phyloP scores from a whole-genome alignment of 2,329 filamentous ascomycete genomes.

The Pseudogymnoascus sp. region DNA sequence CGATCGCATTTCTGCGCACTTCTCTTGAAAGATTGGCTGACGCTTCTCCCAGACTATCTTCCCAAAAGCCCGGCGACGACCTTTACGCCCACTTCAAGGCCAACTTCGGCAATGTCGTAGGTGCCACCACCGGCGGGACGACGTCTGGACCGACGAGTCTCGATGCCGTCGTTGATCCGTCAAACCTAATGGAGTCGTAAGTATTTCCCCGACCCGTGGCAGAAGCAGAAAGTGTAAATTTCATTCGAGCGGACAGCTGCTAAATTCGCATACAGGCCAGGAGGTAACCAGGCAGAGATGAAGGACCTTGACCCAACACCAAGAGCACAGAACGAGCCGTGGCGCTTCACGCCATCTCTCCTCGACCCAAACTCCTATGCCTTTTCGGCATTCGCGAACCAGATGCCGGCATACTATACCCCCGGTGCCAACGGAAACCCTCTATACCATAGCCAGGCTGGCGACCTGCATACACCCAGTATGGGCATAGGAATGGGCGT shows the following conservation, averaged over 20 bases:
- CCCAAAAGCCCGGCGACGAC: conserved; percentile 79
- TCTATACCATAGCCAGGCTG: conserved; percentile 73
- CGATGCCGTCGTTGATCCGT: background rate
- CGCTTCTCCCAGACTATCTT: conserved; percentile 35
- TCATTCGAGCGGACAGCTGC: background rate
- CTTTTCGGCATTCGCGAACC: conserved; percentile 72
- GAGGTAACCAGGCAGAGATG: conserved; percentile 28
- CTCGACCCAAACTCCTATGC: conserved; percentile 78
- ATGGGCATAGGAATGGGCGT: conserved; percentile 55
- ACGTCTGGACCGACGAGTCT: background rate
- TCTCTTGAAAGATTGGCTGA: conserved; percentile 14
- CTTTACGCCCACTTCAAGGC: conserved; percentile 77
- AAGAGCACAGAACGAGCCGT: conserved; percentile 68
- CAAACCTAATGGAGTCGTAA: background rate
- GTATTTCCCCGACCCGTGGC: background rate
- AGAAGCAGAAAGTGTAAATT: background rate
- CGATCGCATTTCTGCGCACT: background rate
- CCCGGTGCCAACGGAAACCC: conserved; percentile 75
- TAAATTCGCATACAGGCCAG: background rate
- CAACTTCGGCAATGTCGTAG: conserved; percentile 66
- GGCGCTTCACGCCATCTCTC: conserved; percentile 81
- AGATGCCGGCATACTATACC: conserved; percentile 77
- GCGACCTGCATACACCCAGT: conserved; percentile 79
- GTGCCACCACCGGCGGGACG: conserved; percentile 33
- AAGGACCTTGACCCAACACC: conserved; percentile 81